Conservation (phyloP, 2,329 filamentous ascomycete species). For the Fusarium sp. region DNA sequence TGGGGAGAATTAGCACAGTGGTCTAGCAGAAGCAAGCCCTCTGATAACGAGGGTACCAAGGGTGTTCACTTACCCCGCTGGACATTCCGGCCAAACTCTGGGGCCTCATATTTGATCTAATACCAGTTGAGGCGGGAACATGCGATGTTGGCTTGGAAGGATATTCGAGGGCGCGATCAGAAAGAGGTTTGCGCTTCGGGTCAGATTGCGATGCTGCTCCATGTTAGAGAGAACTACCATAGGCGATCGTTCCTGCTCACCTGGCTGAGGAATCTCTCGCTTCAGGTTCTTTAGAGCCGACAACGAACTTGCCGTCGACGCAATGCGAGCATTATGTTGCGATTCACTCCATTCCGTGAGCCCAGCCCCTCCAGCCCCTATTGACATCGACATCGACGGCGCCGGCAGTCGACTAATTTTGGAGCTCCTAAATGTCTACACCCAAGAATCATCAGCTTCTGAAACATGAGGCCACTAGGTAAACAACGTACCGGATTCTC, state of each 20-base stretch:
- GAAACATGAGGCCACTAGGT: not conserved
- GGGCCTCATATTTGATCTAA: constrained; percentile 57
- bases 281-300: constrained; percentile 57
- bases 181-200: constrained; percentile 68
- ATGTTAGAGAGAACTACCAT: constrained; percentile 21
- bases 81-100: constrained; percentile 49
- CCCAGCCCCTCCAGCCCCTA: constrained; percentile 46
- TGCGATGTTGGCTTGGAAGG: constrained; percentile 49
- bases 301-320: constrained; percentile 53
- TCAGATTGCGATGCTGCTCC: constrained; percentile 61
- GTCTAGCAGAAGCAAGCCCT: not conserved
- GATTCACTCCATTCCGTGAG: constrained; percentile 67
- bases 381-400: constrained; percentile 35
- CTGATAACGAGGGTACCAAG: not conserved
- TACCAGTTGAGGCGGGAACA: constrained; percentile 51
- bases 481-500: constrained; percentile 44
- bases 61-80: constrained; percentile 41
- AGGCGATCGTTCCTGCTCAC: constrained; percentile 42
- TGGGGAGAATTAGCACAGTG: constrained; percentile 25
- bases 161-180: constrained; percentile 64
- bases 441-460: constrained; percentile 8
- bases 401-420: constrained; percentile 47
- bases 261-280: constrained; percentile 58
- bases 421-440: constrained; percentile 43
- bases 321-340: constrained; percentile 65